phyloP scores from a whole-genome alignment of 2,329 filamentous ascomycete genomes.

The Teratosphaeria destructans region DNA sequence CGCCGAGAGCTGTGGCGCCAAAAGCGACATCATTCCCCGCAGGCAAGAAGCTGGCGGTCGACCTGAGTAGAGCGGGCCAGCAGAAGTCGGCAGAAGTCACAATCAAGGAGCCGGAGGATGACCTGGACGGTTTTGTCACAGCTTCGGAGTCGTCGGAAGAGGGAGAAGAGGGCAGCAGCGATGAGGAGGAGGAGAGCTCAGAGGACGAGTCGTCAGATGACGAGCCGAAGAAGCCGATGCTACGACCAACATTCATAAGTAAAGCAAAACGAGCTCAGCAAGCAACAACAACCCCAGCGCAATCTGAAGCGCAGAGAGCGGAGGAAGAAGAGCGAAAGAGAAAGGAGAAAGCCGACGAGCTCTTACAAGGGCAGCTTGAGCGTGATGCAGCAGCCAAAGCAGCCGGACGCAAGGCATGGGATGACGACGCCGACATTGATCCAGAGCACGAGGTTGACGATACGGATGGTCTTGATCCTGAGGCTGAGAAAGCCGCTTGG shows the following conservation, averaged over 20 bases:
- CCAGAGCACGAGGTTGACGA: slow-evolving; percentile 76
- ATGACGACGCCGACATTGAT: slow-evolving; percentile 54
- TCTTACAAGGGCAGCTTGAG: slow-evolving; percentile 82
- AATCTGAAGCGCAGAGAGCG: slow-evolving; percentile 28
- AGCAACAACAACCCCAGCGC: slow-evolving; percentile 14
- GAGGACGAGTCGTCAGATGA: slow-evolving; percentile 42
- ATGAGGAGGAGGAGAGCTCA: slow-evolving; percentile 31
- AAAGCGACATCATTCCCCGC: slow-evolving; percentile 39
- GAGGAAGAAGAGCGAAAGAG: slow-evolving; percentile 47
- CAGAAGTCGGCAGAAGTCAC: slow-evolving; percentile 17
- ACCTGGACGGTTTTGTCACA: slow-evolving; percentile 49
- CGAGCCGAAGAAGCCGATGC: slow-evolving; percentile 46
- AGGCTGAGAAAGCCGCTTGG: slow-evolving; percentile 85
- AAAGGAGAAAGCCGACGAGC: slow-evolving; percentile 61
- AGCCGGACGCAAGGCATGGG: slow-evolving; percentile 76
- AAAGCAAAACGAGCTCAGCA: slow-evolving; percentile 45
- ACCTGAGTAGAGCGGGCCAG: slow-evolving; percentile 32
- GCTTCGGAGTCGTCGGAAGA: slow-evolving; percentile 35
- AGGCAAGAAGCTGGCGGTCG: slow-evolving; percentile 30
- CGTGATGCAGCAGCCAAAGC: slow-evolving; percentile 67
- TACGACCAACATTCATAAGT: slow-evolving; percentile 58
- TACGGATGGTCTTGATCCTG: slow-evolving; percentile 74
- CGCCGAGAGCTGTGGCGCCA: slow-evolving; percentile 29
- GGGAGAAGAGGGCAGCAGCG: slow-evolving; percentile 26
- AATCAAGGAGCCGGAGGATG: slow-evolving; percentile 22